These are phyloP conservation scores for Alternaria ventricosa DNA, from an alignment of 2,329 filamentous ascomycete genomes.

Conservation along the genomic window DNA sequence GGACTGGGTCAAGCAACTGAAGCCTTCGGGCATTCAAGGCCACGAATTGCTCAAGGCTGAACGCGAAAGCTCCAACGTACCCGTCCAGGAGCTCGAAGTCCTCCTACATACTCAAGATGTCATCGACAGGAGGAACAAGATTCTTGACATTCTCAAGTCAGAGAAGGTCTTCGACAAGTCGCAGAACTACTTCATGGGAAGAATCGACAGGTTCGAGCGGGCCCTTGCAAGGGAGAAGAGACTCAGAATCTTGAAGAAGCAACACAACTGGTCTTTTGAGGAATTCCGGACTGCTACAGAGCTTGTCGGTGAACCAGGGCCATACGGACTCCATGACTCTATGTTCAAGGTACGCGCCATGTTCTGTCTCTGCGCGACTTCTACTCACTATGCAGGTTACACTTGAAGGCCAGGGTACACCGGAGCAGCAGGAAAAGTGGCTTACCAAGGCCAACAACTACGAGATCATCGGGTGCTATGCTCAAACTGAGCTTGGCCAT, in stretches of 20 bases:
- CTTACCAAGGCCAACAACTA: conserved; percentile 72
- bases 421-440: conserved; percentile 76
- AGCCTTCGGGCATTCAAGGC: conserved; percentile 71
- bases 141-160: conserved; percentile 69
- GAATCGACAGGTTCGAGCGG: conserved; percentile 71
- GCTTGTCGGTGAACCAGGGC: conserved; percentile 74
- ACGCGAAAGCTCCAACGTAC: conserved; percentile 69
- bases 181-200: conserved; percentile 76
- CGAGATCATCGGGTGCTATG: conserved; percentile 78
- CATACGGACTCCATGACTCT: conserved; percentile 74
- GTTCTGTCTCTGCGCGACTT: background rate
- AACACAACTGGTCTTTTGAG: conserved; percentile 71
- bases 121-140: conserved; percentile 64
- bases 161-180: conserved; percentile 80
- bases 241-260: conserved; percentile 68
- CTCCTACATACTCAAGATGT: conserved; percentile 73
- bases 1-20: conserved; percentile 71
- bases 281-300: conserved; percentile 71
- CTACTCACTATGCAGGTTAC: conserved; percentile 60
- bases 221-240: conserved; percentile 74
- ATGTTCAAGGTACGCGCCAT: conserved; percentile 66
- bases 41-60: conserved; percentile 72
- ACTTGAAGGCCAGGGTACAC: conserved; percentile 72
- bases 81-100: conserved; percentile 70
- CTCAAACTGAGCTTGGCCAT: conserved; percentile 81